These are phyloP conservation scores for Eucalyptus grandis DNA, from an alignment of 345 rosid species.

Conservation along the genomic window DNA sequence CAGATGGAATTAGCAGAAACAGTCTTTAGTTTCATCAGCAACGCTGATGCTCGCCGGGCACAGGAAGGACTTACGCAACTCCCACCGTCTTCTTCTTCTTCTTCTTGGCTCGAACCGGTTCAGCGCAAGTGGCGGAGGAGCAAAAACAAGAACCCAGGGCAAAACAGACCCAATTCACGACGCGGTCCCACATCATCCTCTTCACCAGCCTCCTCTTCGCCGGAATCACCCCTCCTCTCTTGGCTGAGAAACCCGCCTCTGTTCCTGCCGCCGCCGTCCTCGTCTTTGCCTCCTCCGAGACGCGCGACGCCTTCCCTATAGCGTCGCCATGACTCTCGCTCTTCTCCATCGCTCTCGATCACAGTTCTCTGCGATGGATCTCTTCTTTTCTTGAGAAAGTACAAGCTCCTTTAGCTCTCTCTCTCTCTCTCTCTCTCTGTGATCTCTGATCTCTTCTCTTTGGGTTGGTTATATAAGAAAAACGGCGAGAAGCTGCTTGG, in stretches of 20 bases:
- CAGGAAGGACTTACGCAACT: not conserved
- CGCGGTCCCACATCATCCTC: conserved; percentile 12
- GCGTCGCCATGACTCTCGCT: not conserved
- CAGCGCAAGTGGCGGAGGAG: not conserved
- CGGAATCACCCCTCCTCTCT: conserved; percentile 24
- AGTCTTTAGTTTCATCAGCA: not conserved
- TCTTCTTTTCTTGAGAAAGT: not conserved
- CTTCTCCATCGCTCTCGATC: not conserved
- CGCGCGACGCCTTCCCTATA: not conserved
- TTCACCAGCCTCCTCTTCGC: conserved; percentile 26
- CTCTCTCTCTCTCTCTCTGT: not conserved
- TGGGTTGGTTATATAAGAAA: not conserved
- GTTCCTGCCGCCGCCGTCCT: not conserved
- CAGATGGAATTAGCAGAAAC: not conserved
- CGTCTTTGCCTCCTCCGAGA: not conserved
- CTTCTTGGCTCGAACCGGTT: not conserved
- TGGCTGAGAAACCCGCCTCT: not conserved
- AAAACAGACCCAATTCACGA: not conserved
- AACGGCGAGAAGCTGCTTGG: not conserved
- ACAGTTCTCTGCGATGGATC: not conserved
- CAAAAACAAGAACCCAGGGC: not conserved
- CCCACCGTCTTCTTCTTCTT: not conserved
- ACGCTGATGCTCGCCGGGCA: not conserved
- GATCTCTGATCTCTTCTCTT: not conserved
- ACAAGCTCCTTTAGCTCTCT: not conserved